These are phyloP conservation scores for Teunomyces barrocoloradensis DNA, from an alignment of 805 yeast genomes.

Conservation along the genomic window DNA sequence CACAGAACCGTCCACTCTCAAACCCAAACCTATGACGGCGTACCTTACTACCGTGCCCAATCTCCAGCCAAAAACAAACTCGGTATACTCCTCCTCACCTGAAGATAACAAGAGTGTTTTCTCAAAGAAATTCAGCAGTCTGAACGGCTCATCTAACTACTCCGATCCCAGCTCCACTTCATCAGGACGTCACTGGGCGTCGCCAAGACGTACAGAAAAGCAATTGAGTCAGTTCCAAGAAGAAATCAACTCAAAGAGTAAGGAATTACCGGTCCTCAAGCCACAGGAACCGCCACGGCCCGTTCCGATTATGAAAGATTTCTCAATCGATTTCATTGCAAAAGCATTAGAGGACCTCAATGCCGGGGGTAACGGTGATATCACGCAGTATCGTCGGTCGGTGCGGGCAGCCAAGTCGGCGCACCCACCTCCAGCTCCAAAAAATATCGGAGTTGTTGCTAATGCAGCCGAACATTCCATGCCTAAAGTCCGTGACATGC, in stretches of 20 bases:
- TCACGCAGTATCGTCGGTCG: constrained; percentile 38
- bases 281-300: constrained; percentile 6
- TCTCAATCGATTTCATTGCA: constrained; percentile 45
- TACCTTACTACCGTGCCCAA: constrained; percentile 1
- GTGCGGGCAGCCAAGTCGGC: constrained; percentile 22
- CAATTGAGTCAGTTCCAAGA: constrained; percentile 36
- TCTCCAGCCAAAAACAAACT: constrained; percentile 7
- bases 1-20: background rate
- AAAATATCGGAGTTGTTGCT: background rate
- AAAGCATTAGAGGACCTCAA: constrained; percentile 46
- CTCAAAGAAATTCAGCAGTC: constrained; percentile 9
- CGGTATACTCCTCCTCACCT: constrained; percentile 10
- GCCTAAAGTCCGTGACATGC: constrained; percentile 5
- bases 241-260: constrained; percentile 34
- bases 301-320: constrained; percentile 41
- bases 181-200: constrained; percentile 37
- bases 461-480: constrained; percentile 18
- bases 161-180: constrained; percentile 36
- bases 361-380: constrained; percentile 44
- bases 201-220: constrained; percentile 37
- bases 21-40: background rate
- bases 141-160: constrained; percentile 24
- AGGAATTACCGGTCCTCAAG: constrained; percentile 23
- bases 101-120: constrained; percentile 20
- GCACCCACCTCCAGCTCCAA: background rate